Evolutionary conservation across 164 flowering plant genomes (phyloP), one percentile per base, ranked within the genome.

Genomic region (Akebia trifoliata): DNA sequence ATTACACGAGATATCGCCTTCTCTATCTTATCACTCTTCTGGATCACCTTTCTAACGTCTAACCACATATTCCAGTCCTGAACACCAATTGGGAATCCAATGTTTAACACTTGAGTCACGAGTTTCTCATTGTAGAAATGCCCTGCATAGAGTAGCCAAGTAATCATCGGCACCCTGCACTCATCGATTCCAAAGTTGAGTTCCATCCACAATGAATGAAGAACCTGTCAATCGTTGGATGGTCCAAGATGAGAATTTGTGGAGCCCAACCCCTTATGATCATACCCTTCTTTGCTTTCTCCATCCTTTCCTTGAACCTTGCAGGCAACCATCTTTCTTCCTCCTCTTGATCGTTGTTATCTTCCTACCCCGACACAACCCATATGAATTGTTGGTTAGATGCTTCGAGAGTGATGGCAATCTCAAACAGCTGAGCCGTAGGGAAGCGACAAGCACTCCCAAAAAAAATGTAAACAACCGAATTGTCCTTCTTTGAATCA

Each of bases 121-220:
- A n/a, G n/a, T n/a, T n/a, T n/a, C n/a, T n/a, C n/a, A n/a, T n/a
- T n/a, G n/a, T n/a, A n/a, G n/a, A n/a, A n/a, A n/a, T n/a, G n/a
- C n/a, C n/a, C n/a, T n/a, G n/a, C n/a, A n/a, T n/a, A n/a, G n/a
- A n/a, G n/a, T n/a, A n/a, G n/a, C n/a, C n/a, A n/a, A n/a, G n/a
- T n/a, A n/a, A n/a, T n/a, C n/a, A n/a, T n/a, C n/a, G n/a, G n/a
- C n/a, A n/a, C n/a, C n/a, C n/a, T n/a, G n/a, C n/a, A n/a, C n/a
- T n/a, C n/a, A n/a, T n/a, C n/a, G n/a, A n/a, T 39, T 39, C 43
- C 2, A 39, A 17, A 28, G n/a, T 49, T 3, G 53, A 49, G 53
- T 49, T 49, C 53, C 53, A 49, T 3, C 53, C 53, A 25, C 53
- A 49, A 26, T 49, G 53, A 4, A 35, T 49, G 10, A 49, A 4